Conservation (phyloP, 1,139 yeast genomes). For the Sugiyamaella xylanicola region DNA sequence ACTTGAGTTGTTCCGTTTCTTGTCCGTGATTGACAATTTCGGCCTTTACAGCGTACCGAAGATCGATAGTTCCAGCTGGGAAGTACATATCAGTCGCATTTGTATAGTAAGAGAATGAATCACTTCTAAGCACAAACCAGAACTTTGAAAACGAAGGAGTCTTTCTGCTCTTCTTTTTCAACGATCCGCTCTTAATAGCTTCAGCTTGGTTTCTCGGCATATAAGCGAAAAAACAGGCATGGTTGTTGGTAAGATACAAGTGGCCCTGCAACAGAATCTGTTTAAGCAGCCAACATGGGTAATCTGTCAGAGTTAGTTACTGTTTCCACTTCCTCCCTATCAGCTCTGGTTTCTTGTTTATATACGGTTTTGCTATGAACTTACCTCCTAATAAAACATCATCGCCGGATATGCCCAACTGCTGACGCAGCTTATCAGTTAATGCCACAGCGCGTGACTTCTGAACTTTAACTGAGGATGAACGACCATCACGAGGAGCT, state of each 20-base stretch:
- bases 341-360: no score
- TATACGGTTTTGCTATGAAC: no score
- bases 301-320: conserved; percentile 40
- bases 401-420: conserved; percentile 34
- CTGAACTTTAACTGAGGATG: conserved; percentile 16
- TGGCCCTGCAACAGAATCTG: conserved; percentile 89
- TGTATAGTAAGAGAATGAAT: conserved; percentile 67
- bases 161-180: conserved; percentile 41
- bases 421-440: conserved; percentile 35
- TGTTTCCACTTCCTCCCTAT: no score
- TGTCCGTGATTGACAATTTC: conserved; percentile 46
- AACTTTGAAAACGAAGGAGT: conserved; percentile 47
- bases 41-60: conserved; percentile 63
- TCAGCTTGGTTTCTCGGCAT: conserved; percentile 56
- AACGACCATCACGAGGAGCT: not conserved
- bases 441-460: conserved; percentile 32
- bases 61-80: conserved; percentile 74
- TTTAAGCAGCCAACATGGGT: conserved; percentile 75
- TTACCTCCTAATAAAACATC: conserved; percentile 35
- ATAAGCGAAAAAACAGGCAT: conserved; percentile 75
- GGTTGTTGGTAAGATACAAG: conserved; percentile 65
- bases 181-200: conserved; percentile 50
- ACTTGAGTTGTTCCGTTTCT: conserved; percentile 36
- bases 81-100: conserved; percentile 79
- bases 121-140: conserved; percentile 79